Conservation (phyloP, 2,329 filamentous ascomycete species). For the Fusarium irregulare region DNA sequence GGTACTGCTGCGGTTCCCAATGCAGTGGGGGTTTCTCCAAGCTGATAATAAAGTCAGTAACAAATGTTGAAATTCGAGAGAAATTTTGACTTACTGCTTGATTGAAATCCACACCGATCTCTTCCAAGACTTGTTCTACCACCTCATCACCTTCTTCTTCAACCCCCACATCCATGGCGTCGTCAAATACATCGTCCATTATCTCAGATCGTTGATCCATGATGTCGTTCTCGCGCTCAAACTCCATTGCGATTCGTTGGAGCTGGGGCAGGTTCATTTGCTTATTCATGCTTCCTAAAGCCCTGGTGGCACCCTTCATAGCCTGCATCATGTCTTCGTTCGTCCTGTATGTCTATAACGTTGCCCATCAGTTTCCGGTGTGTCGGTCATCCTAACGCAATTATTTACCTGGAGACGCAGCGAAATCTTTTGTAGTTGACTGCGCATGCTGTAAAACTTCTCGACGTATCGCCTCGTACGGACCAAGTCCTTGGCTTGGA, state of each 20-base stretch:
- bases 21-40: slow-evolving; percentile 90
- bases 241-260: slow-evolving; percentile 98
- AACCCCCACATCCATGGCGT: slow-evolving; percentile 88
- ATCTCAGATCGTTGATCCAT: slow-evolving; percentile 99
- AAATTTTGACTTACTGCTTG: slow-evolving; percentile 75
- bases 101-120: slow-evolving; percentile 94
- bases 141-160: slow-evolving; percentile 98
- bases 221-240: slow-evolving; percentile 97
- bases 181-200: slow-evolving; percentile 99
- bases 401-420: slow-evolving; percentile 84
- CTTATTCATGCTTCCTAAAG: slow-evolving; percentile 95
- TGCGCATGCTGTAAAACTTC: slow-evolving; percentile 99
- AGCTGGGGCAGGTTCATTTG: slow-evolving; percentile 97
- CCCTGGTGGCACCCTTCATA: slow-evolving; percentile 96
- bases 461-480: slow-evolving; percentile 93
- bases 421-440: slow-evolving; percentile 95
- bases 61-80: slow-evolving; percentile 33
- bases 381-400: neutral
- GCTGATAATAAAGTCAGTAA: slow-evolving; percentile 61
- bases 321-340: slow-evolving; percentile 99
- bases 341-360: slow-evolving; percentile 84
- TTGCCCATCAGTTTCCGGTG: slow-evolving; percentile 24
- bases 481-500: slow-evolving; percentile 97
- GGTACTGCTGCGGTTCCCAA: slow-evolving; percentile 78
- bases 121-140: slow-evolving; percentile 94